Evolutionary conservation across 2,329 filamentous ascomycete species (phyloP).

Genomic region (Epichloe uncinata): DNA sequence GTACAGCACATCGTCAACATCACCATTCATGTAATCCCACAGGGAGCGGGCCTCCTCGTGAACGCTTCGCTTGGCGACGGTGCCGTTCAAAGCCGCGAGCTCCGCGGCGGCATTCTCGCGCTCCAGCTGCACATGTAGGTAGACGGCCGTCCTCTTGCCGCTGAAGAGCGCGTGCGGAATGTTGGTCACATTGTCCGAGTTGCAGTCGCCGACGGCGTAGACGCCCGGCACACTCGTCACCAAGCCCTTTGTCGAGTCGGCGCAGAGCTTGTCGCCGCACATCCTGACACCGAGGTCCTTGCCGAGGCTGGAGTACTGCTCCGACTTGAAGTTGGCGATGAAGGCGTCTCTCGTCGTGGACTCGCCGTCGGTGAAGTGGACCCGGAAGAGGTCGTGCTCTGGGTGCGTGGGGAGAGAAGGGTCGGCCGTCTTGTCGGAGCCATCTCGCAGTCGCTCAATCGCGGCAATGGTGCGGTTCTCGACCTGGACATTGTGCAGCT

Average conservation of each 20-base stretch:
- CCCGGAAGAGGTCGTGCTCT: constrained; percentile 41
- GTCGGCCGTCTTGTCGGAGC: constrained; percentile 21
- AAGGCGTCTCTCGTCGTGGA: constrained; percentile 36
- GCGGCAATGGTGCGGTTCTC: constrained; percentile 41
- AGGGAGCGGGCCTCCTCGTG: constrained; percentile 24
- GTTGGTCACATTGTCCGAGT: constrained; percentile 46
- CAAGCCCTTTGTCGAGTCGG: constrained; percentile 27
- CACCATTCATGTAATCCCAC: constrained; percentile 34
- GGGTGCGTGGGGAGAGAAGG: constrained; percentile 28
- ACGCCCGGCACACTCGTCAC: constrained; percentile 39
- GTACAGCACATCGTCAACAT: constrained; percentile 28
- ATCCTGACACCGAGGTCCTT: constrained; percentile 32
- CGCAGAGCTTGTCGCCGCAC: constrained; percentile 29
- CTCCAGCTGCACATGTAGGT: constrained; percentile 35
- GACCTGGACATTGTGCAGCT: constrained; percentile 35
- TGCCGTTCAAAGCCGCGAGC: constrained; percentile 13
- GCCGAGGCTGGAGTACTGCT: constrained; percentile 35
- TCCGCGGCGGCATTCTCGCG: constrained; percentile 24
- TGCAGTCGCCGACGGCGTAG: constrained; percentile 46
- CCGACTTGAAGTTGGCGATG: constrained; percentile 32
- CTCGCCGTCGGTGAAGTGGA: constrained; percentile 35
- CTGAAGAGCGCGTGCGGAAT: constrained; percentile 47
- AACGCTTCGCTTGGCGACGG: constrained; percentile 15
- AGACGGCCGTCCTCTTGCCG: constrained; percentile 45
- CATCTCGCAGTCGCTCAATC: constrained; percentile 33